Conservation (phyloP, 306 rosid species). For the Senna tora region DNA sequence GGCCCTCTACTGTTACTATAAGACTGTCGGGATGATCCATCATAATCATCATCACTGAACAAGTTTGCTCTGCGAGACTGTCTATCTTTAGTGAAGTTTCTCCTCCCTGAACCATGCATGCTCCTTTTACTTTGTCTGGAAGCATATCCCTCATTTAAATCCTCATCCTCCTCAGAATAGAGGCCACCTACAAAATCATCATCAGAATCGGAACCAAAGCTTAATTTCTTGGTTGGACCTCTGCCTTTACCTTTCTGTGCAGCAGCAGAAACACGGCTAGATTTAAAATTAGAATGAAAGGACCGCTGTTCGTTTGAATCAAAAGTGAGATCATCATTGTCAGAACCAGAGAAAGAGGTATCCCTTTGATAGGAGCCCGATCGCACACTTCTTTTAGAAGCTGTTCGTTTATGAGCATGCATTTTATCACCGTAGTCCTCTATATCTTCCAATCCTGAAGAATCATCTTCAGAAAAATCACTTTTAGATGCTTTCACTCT, state of each 20-base stretch:
- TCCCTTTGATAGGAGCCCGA: conserved; percentile 39
- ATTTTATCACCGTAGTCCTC: conserved; percentile 40
- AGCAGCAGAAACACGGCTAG: conserved; percentile 60
- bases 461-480: conserved; percentile 63
- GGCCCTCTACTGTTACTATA: conserved; percentile 46
- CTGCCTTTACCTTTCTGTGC: conserved; percentile 53
- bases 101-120: conserved; percentile 44
- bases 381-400: conserved; percentile 44
- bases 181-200: conserved; percentile 67
- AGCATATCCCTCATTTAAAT: conserved; percentile 43
- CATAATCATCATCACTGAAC: conserved; percentile 55
- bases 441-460: conserved; percentile 53
- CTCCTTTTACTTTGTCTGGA: conserved; percentile 50
- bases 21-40: conserved; percentile 45
- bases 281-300: conserved; percentile 61
- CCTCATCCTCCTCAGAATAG: conserved; percentile 75
- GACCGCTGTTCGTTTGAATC: conserved; percentile 56
- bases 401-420: conserved; percentile 32
- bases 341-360: conserved; percentile 57
- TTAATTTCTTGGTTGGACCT: conserved; percentile 58
- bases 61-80: conserved; percentile 48
- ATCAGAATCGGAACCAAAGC: conserved; percentile 91
- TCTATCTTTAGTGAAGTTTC: conserved; percentile 42
- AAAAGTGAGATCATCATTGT: conserved; percentile 61
- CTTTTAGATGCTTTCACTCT: conserved; percentile 49